A percentile compares a stretch with the other conserved stretches of the same genome.
phyloP scores from a whole-genome alignment of 1,139 yeast species.

The Debaryomyces subglobosus region DNA sequence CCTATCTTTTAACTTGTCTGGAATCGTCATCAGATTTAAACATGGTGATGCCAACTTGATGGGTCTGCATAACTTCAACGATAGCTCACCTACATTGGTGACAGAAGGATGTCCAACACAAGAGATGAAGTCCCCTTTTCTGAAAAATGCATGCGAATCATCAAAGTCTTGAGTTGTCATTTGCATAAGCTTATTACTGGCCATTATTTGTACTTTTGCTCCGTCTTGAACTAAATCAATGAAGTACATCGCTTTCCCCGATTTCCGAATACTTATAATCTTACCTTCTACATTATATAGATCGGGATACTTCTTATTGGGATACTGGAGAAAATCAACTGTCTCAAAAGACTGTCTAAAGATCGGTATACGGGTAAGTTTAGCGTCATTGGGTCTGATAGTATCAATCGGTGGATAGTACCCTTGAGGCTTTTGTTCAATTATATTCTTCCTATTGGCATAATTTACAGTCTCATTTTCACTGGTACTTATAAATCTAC shows the following conservation, averaged over 20 bases:
- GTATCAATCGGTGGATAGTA: constrained; percentile 24
- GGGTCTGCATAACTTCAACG: constrained; percentile 60
- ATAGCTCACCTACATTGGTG: constrained; percentile 78
- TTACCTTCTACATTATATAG: constrained; percentile 54
- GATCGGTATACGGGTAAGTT: constrained; percentile 18
- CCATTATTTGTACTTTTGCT: constrained; percentile 58
- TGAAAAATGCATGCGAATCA: constrained; percentile 46
- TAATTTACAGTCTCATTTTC: constrained; percentile 10
- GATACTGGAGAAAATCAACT: constrained; percentile 21
- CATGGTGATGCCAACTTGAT: constrained; percentile 66
- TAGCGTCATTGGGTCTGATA: constrained; percentile 14
- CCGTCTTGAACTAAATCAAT: constrained; percentile 67
- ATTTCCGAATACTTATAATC: constrained; percentile 54
- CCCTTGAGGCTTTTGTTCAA: constrained; percentile 8
- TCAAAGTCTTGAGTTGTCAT: constrained; percentile 49
- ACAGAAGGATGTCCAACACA: constrained; percentile 71
- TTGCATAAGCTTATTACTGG: constrained; percentile 52
- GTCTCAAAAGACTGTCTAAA: constrained; percentile 23
- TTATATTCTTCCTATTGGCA: constrained; percentile 9
- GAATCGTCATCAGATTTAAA: constrained; percentile 59
- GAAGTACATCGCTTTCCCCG: constrained; percentile 70
- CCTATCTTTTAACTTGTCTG: constrained; percentile 59
- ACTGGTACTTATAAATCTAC: not conserved
- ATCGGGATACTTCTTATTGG: constrained; percentile 18
- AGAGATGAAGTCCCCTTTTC: constrained; percentile 72